Evolutionary conservation across 306 rosid species (phyloP).

Genomic region (Quercus wislizeni): DNA sequence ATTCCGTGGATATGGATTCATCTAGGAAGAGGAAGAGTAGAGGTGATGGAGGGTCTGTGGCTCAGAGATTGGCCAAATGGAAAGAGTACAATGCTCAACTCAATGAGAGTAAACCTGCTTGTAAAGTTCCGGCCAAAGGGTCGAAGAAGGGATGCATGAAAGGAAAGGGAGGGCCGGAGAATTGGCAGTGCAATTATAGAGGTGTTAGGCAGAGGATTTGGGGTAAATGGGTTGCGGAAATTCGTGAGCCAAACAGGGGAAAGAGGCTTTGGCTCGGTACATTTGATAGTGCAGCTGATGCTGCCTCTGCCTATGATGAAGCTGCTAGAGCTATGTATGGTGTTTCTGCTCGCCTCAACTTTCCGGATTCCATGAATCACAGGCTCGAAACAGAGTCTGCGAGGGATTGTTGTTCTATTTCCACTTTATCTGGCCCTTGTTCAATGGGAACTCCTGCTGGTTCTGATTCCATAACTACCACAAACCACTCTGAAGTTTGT

Average conservation of each 20-base stretch:
- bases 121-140: constrained; percentile 74
- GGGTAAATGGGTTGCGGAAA: constrained; percentile 99
- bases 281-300: constrained; percentile 62
- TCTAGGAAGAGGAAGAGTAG: constrained; percentile 77
- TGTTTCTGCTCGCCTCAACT: constrained; percentile 70
- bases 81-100: constrained; percentile 46
- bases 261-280: constrained; percentile 87
- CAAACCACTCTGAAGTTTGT: constrained; percentile 62
- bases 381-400: too few relatives aligned
- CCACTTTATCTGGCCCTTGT: constrained; percentile 38
- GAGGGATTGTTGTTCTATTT: constrained; percentile 7
- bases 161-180: constrained; percentile 97
- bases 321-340: constrained; percentile 97
- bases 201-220: constrained; percentile 98
- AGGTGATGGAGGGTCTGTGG: constrained; percentile 51
- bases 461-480: constrained; percentile 41
- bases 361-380: constrained; percentile 25
- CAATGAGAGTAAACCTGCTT: constrained; percentile 28
- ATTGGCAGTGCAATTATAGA: constrained; percentile 64
- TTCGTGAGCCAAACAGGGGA: constrained; percentile 78
- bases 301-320: constrained; percentile 79
- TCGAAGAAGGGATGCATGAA: constrained; percentile 99
- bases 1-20: constrained; percentile 34
- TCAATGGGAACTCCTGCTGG: constrained; percentile 40
- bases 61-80: constrained; percentile 79